These are phyloP conservation scores for Suhomyces sp. DNA, from an alignment of 805 yeast species.

Conservation along the genomic window DNA sequence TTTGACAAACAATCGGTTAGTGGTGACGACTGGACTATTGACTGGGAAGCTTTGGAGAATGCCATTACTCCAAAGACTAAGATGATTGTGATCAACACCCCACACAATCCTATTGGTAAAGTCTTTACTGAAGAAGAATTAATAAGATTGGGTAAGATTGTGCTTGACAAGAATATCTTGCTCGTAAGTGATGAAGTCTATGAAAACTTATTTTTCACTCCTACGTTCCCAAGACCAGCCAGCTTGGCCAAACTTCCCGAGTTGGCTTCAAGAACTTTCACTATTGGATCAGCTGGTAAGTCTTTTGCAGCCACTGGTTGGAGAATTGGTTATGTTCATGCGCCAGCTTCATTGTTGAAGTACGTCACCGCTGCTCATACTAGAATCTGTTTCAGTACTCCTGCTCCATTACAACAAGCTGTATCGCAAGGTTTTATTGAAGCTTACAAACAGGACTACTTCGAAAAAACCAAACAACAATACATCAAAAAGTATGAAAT, in stretches of 20 bases:
- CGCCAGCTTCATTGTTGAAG: constrained; percentile 74
- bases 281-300: constrained; percentile 97
- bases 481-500: constrained; percentile 72
- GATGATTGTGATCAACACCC: constrained; percentile 84
- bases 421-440: constrained; percentile 70
- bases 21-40: constrained; percentile 85
- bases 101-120: constrained; percentile 96
- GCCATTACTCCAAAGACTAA: constrained; percentile 77
- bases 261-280: constrained; percentile 70
- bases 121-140: constrained; percentile 78
- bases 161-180: constrained; percentile 78
- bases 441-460: constrained; percentile 65
- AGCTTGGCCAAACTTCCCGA: constrained; percentile 66
- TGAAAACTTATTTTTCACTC: constrained; percentile 76
- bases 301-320: constrained; percentile 99
- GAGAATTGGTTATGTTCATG: constrained; percentile 96
- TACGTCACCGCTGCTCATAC: constrained; percentile 89
- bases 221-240: constrained; percentile 77
- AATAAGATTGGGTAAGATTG: constrained; percentile 69
- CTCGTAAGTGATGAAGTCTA: constrained; percentile 93
- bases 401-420: constrained; percentile 92
- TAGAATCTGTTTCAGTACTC: constrained; percentile 87
- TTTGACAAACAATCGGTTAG: constrained; percentile 59
- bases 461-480: constrained; percentile 61
- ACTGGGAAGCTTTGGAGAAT: constrained; percentile 70